Evolutionary conservation across 176 grass and related monocot species (phyloP), one percentile per base, ranked within the genome.

Genomic region (Paspalum notatum): DNA sequence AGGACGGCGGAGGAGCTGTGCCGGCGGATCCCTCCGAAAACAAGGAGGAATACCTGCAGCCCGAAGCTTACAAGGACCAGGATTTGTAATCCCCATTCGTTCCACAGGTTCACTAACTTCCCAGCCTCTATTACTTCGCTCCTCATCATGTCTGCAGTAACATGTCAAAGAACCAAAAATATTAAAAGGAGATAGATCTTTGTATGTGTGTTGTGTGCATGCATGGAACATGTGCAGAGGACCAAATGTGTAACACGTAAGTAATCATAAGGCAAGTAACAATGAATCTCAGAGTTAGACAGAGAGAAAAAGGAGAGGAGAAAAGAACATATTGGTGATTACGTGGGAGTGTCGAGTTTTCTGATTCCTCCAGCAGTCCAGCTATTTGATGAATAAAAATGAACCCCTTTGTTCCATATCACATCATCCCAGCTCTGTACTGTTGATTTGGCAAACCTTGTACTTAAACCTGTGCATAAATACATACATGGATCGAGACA

Each of bases 301-400:
- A n/a, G n/a, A n/a, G n/a, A n/a, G n/a, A n/a, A n/a, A n/a, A 48
- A 70, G 21, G 21, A 27, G 44, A 70, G 44, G 21, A 26, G 14
- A 53, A 64, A 49, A 71, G 8, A 45, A 45, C 45, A 39, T n/a
- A 11, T 3, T 32, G 5, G 8, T 45, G 20, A 65, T 71, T 88
- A 95, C 86, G 52, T 80, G 43, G 90, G 92, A 24, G 71, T 74
- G 57, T 61, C 67, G 2, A 95, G 65, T 78, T 91, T 95, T 71
- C 88, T 91, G 66, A 93, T 90, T 68, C 86, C 83, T 70, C 81
- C 69, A 0, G 85, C 56, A n/a, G n/a, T n/a, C 80, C 26, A 56
- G 78, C 22, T 43, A 89, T n/a, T n/a, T n/a, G 32, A 32, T 32
- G 32, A 32, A 3, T 32, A 2, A 32, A 32, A 32, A 32, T 32